Base-by-base conservation (phyloP, 148 eudicot genomes). In the Rhododendron molle region DNA sequence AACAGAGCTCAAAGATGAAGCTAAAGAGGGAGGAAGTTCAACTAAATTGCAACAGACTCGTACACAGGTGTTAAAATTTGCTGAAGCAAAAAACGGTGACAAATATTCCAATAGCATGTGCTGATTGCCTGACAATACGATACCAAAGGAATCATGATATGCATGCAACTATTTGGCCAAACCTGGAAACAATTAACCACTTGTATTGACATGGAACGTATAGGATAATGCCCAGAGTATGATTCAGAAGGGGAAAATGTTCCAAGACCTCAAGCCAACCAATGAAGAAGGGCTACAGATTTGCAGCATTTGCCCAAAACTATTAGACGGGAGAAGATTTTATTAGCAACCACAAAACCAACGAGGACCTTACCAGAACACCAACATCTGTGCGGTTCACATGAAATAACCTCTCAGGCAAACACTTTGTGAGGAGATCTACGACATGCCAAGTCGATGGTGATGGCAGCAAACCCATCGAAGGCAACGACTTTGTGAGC, bases 351-450 rank as follows among this genome's bases (percentile, higher is more conserved):
- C n/a, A 28, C 43, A 67, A 69, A 87, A 13, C 46, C 15, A 50
- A 47, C 30, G 46, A 79, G 34, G 47, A 43, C 83, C 13, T 23
- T 93, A 95, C 99, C 99, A 95, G 92, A 89, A 92, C 87, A 84
- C 91, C 90, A 52, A 78, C 62, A 85, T 96, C 94, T 38, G 95
- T 90, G 91, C 92, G 90, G 89, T 96, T 96, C 88, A 88, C 91
- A 71, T 88, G 92, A 36, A 91, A 91, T 74, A 96, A 90, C 12
- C 94, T 87, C 89, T 93, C 98, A 47, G 98, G 98, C 86, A 96
- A 87, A 81, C 99, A 96, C 84, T 96, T 94, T 18, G 90, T 91
- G 34, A 96, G 91, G 86, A 94, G 89, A 83, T 94, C 95, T 36
- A 89, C 58, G 56, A 96, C 85, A 85, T 93, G 96, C 96, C 96